Evolutionary conservation across 495 filamentous ascomycete species (phyloP).

Genomic region (Neurospora sp.): DNA sequence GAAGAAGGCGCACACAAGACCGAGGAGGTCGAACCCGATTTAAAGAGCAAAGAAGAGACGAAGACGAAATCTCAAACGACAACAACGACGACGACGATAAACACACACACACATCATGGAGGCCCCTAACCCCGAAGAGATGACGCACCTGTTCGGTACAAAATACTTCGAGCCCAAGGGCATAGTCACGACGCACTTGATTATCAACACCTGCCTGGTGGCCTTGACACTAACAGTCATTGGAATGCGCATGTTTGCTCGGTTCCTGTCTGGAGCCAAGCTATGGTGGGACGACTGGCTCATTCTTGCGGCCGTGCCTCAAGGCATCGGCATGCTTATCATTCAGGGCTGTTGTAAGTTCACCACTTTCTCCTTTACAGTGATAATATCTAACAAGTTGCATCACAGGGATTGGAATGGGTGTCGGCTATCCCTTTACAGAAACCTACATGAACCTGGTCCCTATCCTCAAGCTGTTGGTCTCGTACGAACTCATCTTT

Average conservation of each 20-base stretch:
- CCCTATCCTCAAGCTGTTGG: conserved; percentile 13
- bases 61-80: not conserved
- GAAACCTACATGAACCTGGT: conserved; percentile 6
- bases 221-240: conserved; percentile 6
- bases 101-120: not conserved
- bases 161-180: not conserved
- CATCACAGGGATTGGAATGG: conserved; percentile 9
- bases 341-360: conserved; percentile 19
- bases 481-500: conserved; percentile 15
- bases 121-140: not conserved
- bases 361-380: not conserved
- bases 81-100: not conserved
- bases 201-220: conserved; percentile 13
- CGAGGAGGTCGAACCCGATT: not conserved
- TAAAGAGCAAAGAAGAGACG: not conserved
- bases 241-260: conserved; percentile 8
- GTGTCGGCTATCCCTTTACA: conserved; percentile 6
- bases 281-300: conserved; percentile 27
- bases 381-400: not conserved
- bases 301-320: conserved; percentile 16
- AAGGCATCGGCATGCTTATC: conserved; percentile 14
- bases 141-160: not conserved
- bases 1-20: not conserved
- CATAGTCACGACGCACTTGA: conserved; percentile 10
- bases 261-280: conserved; percentile 9